phyloP scores from a whole-genome alignment of 768 basidiomycete genomes.

The Trametes coccinea region DNA sequence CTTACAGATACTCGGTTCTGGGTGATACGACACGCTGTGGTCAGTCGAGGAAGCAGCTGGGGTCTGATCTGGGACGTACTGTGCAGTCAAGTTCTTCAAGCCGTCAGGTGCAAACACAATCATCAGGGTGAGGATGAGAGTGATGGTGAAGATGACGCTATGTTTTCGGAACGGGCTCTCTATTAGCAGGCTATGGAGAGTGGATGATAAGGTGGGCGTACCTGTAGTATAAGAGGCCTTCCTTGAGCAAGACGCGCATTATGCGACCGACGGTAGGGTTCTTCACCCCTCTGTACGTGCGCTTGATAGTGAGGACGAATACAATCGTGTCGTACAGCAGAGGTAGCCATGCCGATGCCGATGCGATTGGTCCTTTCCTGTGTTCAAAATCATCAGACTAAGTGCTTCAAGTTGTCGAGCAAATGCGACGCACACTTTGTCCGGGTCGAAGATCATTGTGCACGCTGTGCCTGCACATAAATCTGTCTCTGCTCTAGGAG shows the following conservation, averaged over 20 bases:
- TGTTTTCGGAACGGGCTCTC: background rate
- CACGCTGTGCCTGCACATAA: conserved; percentile 35
- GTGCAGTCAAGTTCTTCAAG: conserved; percentile 40
- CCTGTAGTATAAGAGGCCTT: conserved; percentile 41
- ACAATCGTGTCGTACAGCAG: conserved; percentile 41
- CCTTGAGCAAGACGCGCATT: conserved; percentile 30
- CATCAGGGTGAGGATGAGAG: conserved; percentile 41
- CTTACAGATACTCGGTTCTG: conserved; percentile 44
- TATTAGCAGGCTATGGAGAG: background rate
- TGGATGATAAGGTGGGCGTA: conserved; percentile 5
- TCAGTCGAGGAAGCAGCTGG: background rate
- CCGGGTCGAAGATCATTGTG: conserved; percentile 39
- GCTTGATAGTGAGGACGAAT: conserved; percentile 36
- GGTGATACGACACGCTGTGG: background rate
- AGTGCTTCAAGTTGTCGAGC: background rate
- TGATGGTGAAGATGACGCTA: conserved; percentile 42
- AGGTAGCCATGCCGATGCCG: conserved; percentile 44
- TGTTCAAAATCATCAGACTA: background rate
- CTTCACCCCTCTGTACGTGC: conserved; percentile 29
- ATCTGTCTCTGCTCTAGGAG: background rate
- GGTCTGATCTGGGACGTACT: conserved; percentile 26
- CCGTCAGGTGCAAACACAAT: conserved; percentile 33
- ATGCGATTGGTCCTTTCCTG: conserved; percentile 25
- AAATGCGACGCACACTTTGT: background rate
- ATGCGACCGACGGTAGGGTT: conserved; percentile 25